A percentile compares a stretch with the other conserved stretches of the same genome.
These are phyloP conservation scores for Antitrichia curtipendula DNA, from an alignment of 225 moss, liverwort and hornwort genomes.

Conservation along the genomic window DNA sequence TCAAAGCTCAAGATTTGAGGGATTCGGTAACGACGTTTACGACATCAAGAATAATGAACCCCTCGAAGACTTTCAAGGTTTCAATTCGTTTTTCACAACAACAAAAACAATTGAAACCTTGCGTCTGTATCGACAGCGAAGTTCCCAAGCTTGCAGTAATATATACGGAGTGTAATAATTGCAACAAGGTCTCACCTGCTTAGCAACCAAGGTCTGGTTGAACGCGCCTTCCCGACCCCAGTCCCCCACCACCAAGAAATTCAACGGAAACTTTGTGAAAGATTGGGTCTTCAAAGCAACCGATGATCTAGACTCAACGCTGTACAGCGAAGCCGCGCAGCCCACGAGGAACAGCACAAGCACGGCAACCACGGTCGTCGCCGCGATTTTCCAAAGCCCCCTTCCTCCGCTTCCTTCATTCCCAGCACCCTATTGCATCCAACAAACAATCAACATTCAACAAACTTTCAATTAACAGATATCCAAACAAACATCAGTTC, in stretches of 20 bases:
- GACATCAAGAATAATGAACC: neutral
- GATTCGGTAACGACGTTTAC: neutral
- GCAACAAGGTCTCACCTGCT: conserved; percentile 10
- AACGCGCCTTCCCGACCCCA: conserved; percentile 48
- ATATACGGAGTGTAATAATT: neutral
- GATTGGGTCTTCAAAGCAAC: neutral
- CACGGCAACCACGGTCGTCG: neutral
- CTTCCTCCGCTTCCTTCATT: neutral
- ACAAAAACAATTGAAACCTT: neutral
- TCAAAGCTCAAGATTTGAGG: neutral
- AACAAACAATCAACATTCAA: neutral
- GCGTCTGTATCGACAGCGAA: neutral
- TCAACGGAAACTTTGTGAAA: conserved; percentile 13
- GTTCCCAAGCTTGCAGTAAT: neutral
- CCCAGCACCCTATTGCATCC: neutral
- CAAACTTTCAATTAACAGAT: neutral
- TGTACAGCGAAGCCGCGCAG: neutral
- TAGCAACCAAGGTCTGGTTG: conserved; percentile 43
- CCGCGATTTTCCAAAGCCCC: neutral
- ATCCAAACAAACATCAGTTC: neutral
- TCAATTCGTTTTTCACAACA: neutral
- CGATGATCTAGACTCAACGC: neutral
- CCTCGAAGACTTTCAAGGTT: neutral
- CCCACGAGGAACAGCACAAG: conserved; percentile 7
- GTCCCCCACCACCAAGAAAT: conserved; percentile 50